Evolutionary conservation across 2,329 filamentous ascomycete genomes (phyloP).

Genomic region (Nemania sp.): DNA sequence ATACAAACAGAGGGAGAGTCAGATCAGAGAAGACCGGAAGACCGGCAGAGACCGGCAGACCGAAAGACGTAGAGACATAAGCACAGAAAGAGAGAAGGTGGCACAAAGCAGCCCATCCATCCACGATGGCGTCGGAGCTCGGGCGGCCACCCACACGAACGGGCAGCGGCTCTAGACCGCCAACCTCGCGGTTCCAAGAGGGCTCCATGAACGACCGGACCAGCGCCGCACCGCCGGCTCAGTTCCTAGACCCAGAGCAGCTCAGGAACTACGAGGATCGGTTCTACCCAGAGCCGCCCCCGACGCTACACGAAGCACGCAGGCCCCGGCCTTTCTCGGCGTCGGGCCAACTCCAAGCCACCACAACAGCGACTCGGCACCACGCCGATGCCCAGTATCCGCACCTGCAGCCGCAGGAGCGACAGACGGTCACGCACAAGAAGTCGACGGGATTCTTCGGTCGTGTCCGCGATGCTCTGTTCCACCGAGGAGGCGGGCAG

Average conservation of each 20-base stretch:
- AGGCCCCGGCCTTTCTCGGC: constrained; percentile 32
- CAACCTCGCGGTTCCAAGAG: constrained; percentile 65
- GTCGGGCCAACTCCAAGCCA: constrained; percentile 26
- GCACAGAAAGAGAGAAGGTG: too few species aligned
- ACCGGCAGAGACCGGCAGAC: too few species aligned
- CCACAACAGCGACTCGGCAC: neutral
- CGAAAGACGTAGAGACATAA: too few species aligned
- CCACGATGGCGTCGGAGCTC: constrained; percentile 35
- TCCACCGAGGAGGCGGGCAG: constrained; percentile 21
- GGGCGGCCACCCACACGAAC: constrained; percentile 47
- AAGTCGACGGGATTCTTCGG: constrained; percentile 40
- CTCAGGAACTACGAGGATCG: constrained; percentile 39
- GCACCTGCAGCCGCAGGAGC: constrained; percentile 2
- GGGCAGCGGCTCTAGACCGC: constrained; percentile 38
- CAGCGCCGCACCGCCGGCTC: constrained; percentile 70
- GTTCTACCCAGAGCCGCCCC: constrained; percentile 31
- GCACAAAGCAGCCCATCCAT: too few species aligned
- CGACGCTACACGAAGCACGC: constrained; percentile 12
- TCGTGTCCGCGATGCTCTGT: constrained; percentile 39
- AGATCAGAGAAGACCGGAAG: too few species aligned
- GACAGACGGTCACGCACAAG: constrained; percentile 32
- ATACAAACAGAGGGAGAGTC: too few species aligned
- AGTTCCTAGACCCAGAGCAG: constrained; percentile 58
- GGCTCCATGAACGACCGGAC: constrained; percentile 85
- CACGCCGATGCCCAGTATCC: neutral